phyloP scores from a whole-genome alignment of 192 early-diverging fungal species.

The Coemansia sp. region DNA sequence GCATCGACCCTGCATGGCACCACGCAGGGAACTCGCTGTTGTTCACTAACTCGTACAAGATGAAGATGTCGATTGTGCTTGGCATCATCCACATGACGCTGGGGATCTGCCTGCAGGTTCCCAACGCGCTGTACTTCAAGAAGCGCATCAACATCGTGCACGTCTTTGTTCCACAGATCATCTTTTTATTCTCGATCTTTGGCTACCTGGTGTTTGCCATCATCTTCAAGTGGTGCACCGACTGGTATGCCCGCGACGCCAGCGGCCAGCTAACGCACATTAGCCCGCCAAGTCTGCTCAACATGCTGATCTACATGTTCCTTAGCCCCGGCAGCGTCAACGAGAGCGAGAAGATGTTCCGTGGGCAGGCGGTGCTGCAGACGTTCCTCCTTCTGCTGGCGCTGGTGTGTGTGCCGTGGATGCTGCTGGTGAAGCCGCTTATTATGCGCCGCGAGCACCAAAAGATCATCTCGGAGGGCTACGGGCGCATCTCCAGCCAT shows the following conservation, averaged over 20 bases:
- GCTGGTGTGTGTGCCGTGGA: slow-evolving; percentile 93
- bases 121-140: slow-evolving; percentile 88
- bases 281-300: slow-evolving; percentile 89
- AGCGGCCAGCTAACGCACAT: slow-evolving; percentile 64
- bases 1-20: slow-evolving; percentile 94
- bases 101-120: slow-evolving; percentile 85
- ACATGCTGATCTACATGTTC: slow-evolving; percentile 99
- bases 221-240: slow-evolving; percentile 92
- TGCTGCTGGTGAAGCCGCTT: slow-evolving; percentile 91
- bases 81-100: slow-evolving; percentile 98
- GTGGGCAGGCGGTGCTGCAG: slow-evolving; percentile 87
- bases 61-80: slow-evolving; percentile 97
- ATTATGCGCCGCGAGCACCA: slow-evolving; percentile 80
- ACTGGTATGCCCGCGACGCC: slow-evolving; percentile 79
- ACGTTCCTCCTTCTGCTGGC: slow-evolving; percentile 76
- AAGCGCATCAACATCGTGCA: slow-evolving; percentile 75
- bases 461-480: slow-evolving; percentile 70
- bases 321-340: slow-evolving; percentile 81
- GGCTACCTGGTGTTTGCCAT: slow-evolving; percentile 93
- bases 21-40: slow-evolving; percentile 89
- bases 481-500: slow-evolving; percentile 62
- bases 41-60: slow-evolving; percentile 99
- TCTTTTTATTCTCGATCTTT: slow-evolving; percentile 92
- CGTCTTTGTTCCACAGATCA: slow-evolving; percentile 92
- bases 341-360: slow-evolving; percentile 70